Evolutionary conservation across 2,329 filamentous ascomycete genomes (phyloP).

Genomic region (Cercospora janseana): DNA sequence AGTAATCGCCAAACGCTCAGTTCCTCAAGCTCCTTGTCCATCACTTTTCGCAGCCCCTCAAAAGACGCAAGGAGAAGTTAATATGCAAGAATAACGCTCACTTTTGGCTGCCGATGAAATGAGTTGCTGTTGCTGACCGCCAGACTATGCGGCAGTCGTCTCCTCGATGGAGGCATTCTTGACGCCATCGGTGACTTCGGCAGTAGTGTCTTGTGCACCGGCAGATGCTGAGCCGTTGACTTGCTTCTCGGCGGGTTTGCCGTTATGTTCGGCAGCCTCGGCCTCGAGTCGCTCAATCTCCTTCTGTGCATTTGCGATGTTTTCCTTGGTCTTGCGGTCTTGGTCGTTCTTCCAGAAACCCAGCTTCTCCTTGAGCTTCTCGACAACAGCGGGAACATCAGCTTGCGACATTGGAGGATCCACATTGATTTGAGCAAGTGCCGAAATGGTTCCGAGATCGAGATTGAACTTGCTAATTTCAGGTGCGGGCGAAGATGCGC

Average conservation of each 20-base stretch:
- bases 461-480: slow-evolving; percentile 69
- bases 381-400: slow-evolving; percentile 74
- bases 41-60: slow-evolving; percentile 3
- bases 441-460: slow-evolving; percentile 87
- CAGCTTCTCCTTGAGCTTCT: slow-evolving; percentile 92
- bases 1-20: not conserved
- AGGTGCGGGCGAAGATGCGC: slow-evolving; percentile 51
- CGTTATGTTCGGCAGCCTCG: slow-evolving; percentile 58
- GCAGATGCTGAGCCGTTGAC: slow-evolving; percentile 55
- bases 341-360: slow-evolving; percentile 90
- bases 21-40: not conserved
- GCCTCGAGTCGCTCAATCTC: slow-evolving; percentile 81
- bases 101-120: slow-evolving; percentile 6
- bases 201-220: slow-evolving; percentile 56
- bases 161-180: slow-evolving; percentile 62
- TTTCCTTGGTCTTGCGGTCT: slow-evolving; percentile 82
- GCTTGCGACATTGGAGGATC: slow-evolving; percentile 83
- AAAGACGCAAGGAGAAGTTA: slow-evolving; percentile 1
- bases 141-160: slow-evolving; percentile 22
- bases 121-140: slow-evolving; percentile 9
- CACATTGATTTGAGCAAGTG: slow-evolving; percentile 78
- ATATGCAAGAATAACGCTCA: slow-evolving; percentile 12
- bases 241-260: slow-evolving; percentile 49
- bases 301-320: slow-evolving; percentile 93
- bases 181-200: slow-evolving; percentile 59